These are phyloP conservation scores for Penicillium odoratum DNA, from an alignment of 495 filamentous ascomycete species.

Conservation along the genomic window DNA sequence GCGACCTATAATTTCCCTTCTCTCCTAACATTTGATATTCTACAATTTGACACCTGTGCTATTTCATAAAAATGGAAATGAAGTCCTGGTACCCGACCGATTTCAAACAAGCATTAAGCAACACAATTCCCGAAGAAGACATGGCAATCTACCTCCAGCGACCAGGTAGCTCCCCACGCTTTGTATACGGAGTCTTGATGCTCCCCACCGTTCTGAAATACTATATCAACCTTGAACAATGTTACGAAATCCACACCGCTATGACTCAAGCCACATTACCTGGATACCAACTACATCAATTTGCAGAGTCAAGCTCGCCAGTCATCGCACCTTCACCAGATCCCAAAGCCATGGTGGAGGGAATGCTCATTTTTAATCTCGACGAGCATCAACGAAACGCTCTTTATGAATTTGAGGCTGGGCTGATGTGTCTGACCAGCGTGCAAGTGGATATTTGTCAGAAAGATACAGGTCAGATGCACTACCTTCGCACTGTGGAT, in stretches of 20 bases:
- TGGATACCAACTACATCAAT: constrained; percentile 21
- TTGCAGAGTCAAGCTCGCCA: constrained; percentile 15
- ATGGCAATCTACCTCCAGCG: constrained; percentile 13
- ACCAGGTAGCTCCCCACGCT: constrained; percentile 13
- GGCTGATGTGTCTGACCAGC: constrained; percentile 20
- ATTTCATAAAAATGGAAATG: neutral
- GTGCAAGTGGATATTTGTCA: constrained; percentile 25
- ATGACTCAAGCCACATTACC: constrained; percentile 30
- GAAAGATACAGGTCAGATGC: constrained; percentile 9
- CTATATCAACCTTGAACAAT: constrained; percentile 18
- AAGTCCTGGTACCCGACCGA: constrained; percentile 1
- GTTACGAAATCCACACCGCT: constrained; percentile 11
- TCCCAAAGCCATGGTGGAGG: constrained; percentile 22
- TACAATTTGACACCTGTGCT: no score
- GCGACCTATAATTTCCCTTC: no score
- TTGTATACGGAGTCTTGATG: constrained; percentile 26
- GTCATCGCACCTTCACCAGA: constrained; percentile 21
- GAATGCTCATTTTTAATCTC: constrained; percentile 32
- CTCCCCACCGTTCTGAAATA: constrained; percentile 33
- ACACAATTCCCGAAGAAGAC: constrained; percentile 16
- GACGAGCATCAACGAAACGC: constrained; percentile 23
- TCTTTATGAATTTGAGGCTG: constrained; percentile 27
- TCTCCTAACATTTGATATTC: no score
- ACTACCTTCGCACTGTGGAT: constrained; percentile 18
- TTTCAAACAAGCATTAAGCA: constrained; percentile 1